phyloP scores from a whole-genome alignment of 352 stramenopile species.

The Globisporangium camurandrum region DNA sequence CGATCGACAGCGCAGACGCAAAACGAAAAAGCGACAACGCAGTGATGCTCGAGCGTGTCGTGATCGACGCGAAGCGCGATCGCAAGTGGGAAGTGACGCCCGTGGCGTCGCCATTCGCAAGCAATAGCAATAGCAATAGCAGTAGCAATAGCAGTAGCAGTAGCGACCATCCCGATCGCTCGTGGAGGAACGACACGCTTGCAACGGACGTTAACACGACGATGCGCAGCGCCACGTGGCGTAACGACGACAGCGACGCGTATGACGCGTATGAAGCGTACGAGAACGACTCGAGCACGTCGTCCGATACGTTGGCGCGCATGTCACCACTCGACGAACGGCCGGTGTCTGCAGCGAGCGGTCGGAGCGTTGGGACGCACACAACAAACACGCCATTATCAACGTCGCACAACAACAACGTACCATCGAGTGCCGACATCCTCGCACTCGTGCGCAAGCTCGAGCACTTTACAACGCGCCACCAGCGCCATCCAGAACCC shows the following conservation, averaged over 20 bases:
- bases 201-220: conserved; percentile 33
- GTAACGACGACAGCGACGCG: neutral
- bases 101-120: no score
- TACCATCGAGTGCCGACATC: conserved; percentile 11
- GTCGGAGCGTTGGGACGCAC: no score
- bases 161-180: conserved; percentile 7
- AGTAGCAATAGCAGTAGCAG: conserved; percentile 14
- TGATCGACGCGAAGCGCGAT: no score
- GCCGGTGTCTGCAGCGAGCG: neutral
- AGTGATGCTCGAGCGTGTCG: no score
- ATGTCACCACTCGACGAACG: neutral
- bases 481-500: neutral
- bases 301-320: conserved; percentile 13
- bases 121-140: no score
- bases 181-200: conserved; percentile 14
- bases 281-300: conserved; percentile 26
- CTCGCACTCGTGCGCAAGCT: conserved; percentile 16
- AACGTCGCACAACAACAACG: no score
- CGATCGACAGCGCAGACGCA: no score
- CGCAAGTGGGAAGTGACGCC: no score
- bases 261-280: neutral
- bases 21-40: no score
- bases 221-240: conserved; percentile 23
- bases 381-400: no score
- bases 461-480: conserved; percentile 4